Evolutionary conservation across 2,329 filamentous ascomycete genomes (phyloP).

Genomic region (Hirsutella minnesotensis): DNA sequence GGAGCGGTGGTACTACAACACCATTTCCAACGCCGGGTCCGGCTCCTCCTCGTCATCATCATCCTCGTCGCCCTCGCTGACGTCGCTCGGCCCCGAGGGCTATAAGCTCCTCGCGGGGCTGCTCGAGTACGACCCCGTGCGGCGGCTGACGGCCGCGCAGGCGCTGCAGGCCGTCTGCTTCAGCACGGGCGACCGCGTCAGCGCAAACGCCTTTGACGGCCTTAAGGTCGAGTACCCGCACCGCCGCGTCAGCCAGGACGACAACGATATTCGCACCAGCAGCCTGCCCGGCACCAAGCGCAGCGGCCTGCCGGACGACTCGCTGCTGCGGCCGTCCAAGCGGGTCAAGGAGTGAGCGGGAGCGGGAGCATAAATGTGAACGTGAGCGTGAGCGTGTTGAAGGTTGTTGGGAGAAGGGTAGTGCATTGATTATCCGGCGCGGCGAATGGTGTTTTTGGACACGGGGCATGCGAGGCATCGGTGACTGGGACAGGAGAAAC

Average conservation of each 20-base stretch:
- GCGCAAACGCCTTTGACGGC: constrained; percentile 81
- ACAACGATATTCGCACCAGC: constrained; percentile 87
- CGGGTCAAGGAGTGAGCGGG: constrained; percentile 49
- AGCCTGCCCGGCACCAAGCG: constrained; percentile 87
- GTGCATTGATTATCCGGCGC: too few relatives aligned
- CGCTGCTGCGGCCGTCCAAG: constrained; percentile 50
- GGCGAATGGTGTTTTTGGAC: too few relatives aligned
- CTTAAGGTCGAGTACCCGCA: constrained; percentile 82
- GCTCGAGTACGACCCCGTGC: constrained; percentile 85
- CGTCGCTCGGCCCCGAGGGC: constrained; percentile 61
- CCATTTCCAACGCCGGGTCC: constrained; percentile 45
- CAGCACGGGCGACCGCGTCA: constrained; percentile 58
- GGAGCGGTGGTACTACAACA: constrained; percentile 71
- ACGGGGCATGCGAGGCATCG: too few relatives aligned
- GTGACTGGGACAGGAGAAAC: too few relatives aligned
- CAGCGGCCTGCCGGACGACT: constrained; percentile 73
- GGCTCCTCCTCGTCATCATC: constrained; percentile 20
- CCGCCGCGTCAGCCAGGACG: constrained; percentile 81
- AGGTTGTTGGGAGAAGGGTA: too few relatives aligned
- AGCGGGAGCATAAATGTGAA: too few relatives aligned
- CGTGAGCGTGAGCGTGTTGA: too few relatives aligned
- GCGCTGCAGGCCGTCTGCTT: constrained; percentile 92
- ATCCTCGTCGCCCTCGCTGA: constrained; percentile 23
- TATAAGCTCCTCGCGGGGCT: constrained; percentile 71
- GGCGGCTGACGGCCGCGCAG: constrained; percentile 74